Percentiles rank a stretch among this genome's conserved stretches.
These are phyloP conservation scores for Astragalus membranaceus DNA, from an alignment of 306 rosid species.

Conservation along the genomic window DNA sequence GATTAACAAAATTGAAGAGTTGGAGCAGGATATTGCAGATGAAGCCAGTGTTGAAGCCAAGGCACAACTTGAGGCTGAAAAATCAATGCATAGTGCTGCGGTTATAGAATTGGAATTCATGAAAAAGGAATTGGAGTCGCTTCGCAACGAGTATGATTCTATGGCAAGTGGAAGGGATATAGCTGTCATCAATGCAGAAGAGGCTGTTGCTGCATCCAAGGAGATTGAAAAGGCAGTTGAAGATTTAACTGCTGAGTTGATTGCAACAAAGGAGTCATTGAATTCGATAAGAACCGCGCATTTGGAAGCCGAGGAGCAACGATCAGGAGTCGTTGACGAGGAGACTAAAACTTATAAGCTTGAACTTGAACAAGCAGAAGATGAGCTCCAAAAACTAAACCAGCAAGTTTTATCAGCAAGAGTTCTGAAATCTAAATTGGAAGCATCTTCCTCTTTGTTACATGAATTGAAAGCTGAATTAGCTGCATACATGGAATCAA, in stretches of 20 bases:
- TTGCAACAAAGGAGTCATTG: slow-evolving; percentile 62
- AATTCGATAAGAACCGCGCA: slow-evolving; percentile 47
- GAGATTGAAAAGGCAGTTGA: slow-evolving; percentile 69
- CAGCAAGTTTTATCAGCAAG: slow-evolving; percentile 54
- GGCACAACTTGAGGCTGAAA: slow-evolving; percentile 73
- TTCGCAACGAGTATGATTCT: slow-evolving; percentile 50
- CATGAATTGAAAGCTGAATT: slow-evolving; percentile 68
- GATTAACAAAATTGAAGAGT: slow-evolving; percentile 69
- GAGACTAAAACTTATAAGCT: slow-evolving; percentile 55
- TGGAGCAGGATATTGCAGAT: slow-evolving; percentile 76
- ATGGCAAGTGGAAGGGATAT: slow-evolving; percentile 48
- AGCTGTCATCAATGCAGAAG: slow-evolving; percentile 69
- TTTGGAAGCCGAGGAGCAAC: slow-evolving; percentile 59
- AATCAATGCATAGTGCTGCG: slow-evolving; percentile 45
- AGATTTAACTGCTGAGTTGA: slow-evolving; percentile 62
- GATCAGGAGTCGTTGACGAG: slow-evolving; percentile 50
- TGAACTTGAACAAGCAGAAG: slow-evolving; percentile 66
- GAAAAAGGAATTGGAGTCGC: slow-evolving; percentile 51
- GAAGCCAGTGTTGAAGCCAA: slow-evolving; percentile 84
- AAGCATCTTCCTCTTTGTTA: slow-evolving; percentile 60
- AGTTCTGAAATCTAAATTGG: slow-evolving; percentile 68
- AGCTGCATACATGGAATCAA: slow-evolving; percentile 69
- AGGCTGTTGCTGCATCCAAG: slow-evolving; percentile 62
- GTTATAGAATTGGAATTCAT: slow-evolving; percentile 56
- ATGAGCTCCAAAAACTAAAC: slow-evolving; percentile 54